Conservation (phyloP, 768 basidiomycete genomes). For the Trametes sanguinea region DNA sequence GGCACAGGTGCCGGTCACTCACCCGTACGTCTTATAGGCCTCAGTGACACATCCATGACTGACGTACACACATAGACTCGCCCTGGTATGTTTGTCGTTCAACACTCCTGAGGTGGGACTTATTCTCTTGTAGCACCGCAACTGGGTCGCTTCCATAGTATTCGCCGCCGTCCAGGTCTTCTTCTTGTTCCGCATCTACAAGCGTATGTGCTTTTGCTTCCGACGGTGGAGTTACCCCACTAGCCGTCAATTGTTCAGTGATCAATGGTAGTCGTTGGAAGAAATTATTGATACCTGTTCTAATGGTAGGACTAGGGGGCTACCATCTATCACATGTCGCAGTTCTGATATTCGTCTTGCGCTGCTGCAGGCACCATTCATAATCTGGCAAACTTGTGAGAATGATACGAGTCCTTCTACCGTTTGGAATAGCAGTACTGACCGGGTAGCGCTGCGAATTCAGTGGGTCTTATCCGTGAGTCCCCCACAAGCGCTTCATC, state of each 20-base stretch:
- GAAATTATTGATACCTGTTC: background rate
- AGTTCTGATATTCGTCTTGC: background rate
- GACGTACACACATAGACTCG: background rate
- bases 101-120: background rate
- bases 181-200: conserved; percentile 1
- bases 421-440: too few relatives aligned
- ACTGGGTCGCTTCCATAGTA: background rate
- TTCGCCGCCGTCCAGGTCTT: background rate
- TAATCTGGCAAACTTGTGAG: background rate
- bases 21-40: too few relatives aligned
- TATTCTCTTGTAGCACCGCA: background rate
- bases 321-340: background rate
- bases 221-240: too few relatives aligned
- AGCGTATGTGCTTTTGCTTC: background rate
- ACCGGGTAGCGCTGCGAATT: too few relatives aligned
- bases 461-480: too few relatives aligned
- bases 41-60: background rate
- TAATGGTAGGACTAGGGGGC: background rate
- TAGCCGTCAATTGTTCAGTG: background rate
- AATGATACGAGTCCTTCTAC: too few relatives aligned
- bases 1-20: background rate
- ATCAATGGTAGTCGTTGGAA: background rate
- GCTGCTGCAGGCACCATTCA: background rate
- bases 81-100: background rate
- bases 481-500: too few relatives aligned